A percentile compares a stretch with the other conserved stretches of the same genome.
phyloP scores from a whole-genome alignment of 208 protist species.

The Sergeia podlipaevii region DNA sequence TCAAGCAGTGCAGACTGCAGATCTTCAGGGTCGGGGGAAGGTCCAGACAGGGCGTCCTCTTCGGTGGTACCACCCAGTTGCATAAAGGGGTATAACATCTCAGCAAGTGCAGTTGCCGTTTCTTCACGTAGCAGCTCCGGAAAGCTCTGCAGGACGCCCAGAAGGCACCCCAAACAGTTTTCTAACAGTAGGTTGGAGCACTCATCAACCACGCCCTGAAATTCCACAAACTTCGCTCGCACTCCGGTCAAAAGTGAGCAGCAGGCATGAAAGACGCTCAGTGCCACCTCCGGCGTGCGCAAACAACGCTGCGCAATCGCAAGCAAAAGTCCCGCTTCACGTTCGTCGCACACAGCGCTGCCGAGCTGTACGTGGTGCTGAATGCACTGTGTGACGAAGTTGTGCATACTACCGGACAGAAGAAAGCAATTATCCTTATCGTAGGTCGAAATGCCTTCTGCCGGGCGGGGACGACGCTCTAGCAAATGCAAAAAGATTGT shows the following conservation, averaged over 20 bases:
- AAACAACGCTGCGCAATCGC: constrained; percentile 29
- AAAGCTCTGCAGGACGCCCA: constrained; percentile 37
- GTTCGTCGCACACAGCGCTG: no score
- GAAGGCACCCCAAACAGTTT: constrained; percentile 40
- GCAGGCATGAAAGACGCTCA: constrained; percentile 21
- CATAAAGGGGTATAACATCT: no score
- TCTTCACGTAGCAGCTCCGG: no score
- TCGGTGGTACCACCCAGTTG: neutral
- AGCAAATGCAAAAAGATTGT: no score
- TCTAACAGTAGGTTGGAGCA: constrained; percentile 12
- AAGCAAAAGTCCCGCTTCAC: no score
- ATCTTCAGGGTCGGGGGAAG: constrained; percentile 3
- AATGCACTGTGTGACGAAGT: no score
- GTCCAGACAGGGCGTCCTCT: neutral
- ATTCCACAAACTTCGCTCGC: neutral
- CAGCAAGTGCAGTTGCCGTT: no score
- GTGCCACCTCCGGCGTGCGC: constrained; percentile 17
- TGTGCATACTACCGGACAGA: no score
- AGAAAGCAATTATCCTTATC: no score
- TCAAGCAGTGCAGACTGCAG: constrained; percentile 19
- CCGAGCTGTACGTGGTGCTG: no score
- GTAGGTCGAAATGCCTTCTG: no score
- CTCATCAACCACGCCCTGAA: neutral
- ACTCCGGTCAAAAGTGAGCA: constrained; percentile 23
- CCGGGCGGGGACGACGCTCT: no score